Evolutionary conservation across 2,329 filamentous ascomycete genomes (phyloP).

Genomic region (Huntiella decipiens): DNA sequence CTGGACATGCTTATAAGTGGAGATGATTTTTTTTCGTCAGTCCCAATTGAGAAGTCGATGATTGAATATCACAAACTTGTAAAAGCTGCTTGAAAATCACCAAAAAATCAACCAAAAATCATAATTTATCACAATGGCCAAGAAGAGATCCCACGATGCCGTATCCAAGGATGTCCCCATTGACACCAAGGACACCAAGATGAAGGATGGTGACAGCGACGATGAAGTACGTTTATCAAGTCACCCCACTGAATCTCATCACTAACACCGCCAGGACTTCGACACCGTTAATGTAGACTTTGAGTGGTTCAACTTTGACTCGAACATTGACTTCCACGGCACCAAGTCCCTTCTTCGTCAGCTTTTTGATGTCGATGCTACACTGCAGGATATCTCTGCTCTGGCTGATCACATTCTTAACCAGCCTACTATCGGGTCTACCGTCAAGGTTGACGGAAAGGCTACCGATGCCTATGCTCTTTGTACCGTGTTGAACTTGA

Average conservation of each 20-base stretch:
- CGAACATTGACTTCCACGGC: conserved; percentile 83
- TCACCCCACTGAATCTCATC: not conserved
- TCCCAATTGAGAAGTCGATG: too few species aligned
- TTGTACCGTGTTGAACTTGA: conserved; percentile 68
- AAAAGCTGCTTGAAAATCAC: not conserved
- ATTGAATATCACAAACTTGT: too few species aligned
- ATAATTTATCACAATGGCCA: conserved; percentile 23
- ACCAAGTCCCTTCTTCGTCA: conserved; percentile 79
- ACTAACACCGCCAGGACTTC: conserved; percentile 42
- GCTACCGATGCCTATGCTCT: conserved; percentile 86
- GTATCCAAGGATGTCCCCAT: conserved; percentile 26
- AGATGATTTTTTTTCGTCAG: too few species aligned
- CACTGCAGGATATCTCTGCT: conserved; percentile 71
- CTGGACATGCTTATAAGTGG: too few species aligned
- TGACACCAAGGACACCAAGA: conserved; percentile 25
- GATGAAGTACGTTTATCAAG: conserved; percentile 22
- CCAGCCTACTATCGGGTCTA: conserved; percentile 76
- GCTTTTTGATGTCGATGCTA: conserved; percentile 73
- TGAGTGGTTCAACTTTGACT: conserved; percentile 93
- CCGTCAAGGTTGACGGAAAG: conserved; percentile 92
- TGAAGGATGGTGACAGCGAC: conserved; percentile 29
- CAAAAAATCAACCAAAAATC: not conserved
- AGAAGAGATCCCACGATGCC: conserved; percentile 30
- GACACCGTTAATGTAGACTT: conserved; percentile 92
- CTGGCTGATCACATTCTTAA: conserved; percentile 73